Conservation (phyloP, 148 eudicot genomes). For the Camellia granthamiana region DNA sequence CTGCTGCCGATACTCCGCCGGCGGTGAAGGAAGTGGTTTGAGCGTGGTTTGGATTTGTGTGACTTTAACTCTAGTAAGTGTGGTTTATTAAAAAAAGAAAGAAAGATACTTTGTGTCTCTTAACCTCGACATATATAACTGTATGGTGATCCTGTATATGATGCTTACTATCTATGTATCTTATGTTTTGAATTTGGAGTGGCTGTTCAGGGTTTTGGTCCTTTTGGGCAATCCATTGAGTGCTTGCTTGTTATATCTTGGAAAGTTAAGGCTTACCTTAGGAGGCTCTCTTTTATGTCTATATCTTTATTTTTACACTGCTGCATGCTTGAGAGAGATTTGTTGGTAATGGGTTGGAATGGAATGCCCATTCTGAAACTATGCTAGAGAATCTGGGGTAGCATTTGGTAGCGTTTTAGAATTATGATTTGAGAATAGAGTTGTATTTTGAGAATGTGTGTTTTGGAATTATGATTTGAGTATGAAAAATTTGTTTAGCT, state of each 20-base stretch:
- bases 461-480: no score
- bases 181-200: background rate
- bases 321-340: no score
- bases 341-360: no score
- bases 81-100: background rate
- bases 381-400: no score
- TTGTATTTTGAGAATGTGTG: no score
- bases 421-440: no score
- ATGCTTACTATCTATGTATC: background rate
- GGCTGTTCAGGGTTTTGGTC: background rate
- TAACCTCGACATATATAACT: slow-evolving; percentile 3
- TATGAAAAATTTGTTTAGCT: no score
- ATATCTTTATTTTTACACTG: no score
- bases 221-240: background rate
- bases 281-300: background rate
- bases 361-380: no score
- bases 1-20: slow-evolving; percentile 23
- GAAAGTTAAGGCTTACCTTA: background rate
- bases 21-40: slow-evolving; percentile 35
- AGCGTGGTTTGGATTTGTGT: slow-evolving; percentile 6
- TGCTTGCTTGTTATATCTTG: background rate
- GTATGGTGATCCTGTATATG: background rate
- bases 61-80: background rate
- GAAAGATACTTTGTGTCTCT: background rate
- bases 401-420: no score